Conservation (phyloP, 2,329 filamentous ascomycete species). For the Hypomyces rosellus region DNA sequence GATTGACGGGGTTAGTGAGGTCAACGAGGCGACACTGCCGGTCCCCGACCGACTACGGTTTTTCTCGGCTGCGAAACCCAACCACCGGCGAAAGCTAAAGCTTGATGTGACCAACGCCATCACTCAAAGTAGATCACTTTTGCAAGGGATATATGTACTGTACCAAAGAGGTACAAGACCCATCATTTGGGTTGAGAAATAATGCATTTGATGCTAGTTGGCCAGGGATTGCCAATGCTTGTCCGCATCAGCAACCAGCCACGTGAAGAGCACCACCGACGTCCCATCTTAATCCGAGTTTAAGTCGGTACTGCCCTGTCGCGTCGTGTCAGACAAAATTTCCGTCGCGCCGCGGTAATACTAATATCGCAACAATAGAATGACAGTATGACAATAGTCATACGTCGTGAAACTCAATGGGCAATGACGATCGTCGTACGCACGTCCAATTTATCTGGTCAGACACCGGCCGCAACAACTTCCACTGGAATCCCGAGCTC, state of each 20-base stretch:
- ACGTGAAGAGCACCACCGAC: slow-evolving; percentile 7
- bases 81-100: too few relatives aligned
- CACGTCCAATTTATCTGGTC: neutral
- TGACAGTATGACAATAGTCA: slow-evolving; percentile 2
- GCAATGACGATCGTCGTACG: neutral
- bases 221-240: slow-evolving; percentile 1
- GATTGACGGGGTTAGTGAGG: too few relatives aligned
- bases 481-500: neutral
- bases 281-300: neutral
- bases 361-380: neutral
- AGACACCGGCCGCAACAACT: neutral
- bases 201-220: too few relatives aligned
- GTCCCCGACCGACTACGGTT: too few relatives aligned
- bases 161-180: neutral
- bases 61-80: too few relatives aligned
- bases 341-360: neutral
- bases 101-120: neutral
- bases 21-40: too few relatives aligned
- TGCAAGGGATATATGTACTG: too few relatives aligned
- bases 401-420: neutral
- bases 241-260: slow-evolving; percentile 7
- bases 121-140: too few relatives aligned
- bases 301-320: neutral
- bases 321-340: slow-evolving; percentile 1
- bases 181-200: neutral